phyloP scores from a whole-genome alignment of 2,329 filamentous ascomycete species.

The Phialophora tarda region DNA sequence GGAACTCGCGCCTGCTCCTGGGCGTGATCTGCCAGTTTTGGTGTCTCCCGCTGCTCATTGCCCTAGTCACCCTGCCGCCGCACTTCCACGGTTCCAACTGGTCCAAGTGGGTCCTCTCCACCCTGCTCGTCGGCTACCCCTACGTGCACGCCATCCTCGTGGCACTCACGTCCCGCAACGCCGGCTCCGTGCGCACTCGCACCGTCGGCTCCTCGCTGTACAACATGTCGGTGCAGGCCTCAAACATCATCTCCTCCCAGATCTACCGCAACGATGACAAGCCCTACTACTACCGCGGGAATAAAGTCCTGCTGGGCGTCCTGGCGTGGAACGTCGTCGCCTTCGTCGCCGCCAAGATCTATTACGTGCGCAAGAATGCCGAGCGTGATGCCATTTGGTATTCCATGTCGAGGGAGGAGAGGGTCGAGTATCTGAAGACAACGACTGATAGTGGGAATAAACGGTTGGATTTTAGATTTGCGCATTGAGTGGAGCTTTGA shows the following conservation, averaged over 20 bases:
- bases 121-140: slow-evolving; percentile 59
- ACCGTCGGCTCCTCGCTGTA: slow-evolving; percentile 64
- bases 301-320: slow-evolving; percentile 58
- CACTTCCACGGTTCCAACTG: slow-evolving; percentile 55
- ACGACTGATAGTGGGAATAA: slow-evolving; percentile 61
- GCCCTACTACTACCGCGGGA: slow-evolving; percentile 59
- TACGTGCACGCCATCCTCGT: slow-evolving; percentile 67
- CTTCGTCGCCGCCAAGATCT: slow-evolving; percentile 54
- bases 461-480: slow-evolving; percentile 62
- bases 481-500: slow-evolving; percentile 45
- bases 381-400: slow-evolving; percentile 46
- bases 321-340: slow-evolving; percentile 56
- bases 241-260: slow-evolving; percentile 51
- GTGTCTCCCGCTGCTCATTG: slow-evolving; percentile 64
- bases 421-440: slow-evolving; percentile 56
- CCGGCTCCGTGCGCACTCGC: slow-evolving; percentile 65
- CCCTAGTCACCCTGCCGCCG: slow-evolving; percentile 60
- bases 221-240: slow-evolving; percentile 54
- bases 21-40: slow-evolving; percentile 61
- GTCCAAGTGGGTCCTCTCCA: slow-evolving; percentile 59
- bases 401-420: slow-evolving; percentile 53
- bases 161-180: slow-evolving; percentile 66
- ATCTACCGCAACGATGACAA: slow-evolving; percentile 63
- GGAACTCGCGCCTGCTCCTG: slow-evolving; percentile 56
- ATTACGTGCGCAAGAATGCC: slow-evolving; percentile 51